Evolutionary conservation across 306 rosid genomes (phyloP).

Genomic region (Quercus variabilis): DNA sequence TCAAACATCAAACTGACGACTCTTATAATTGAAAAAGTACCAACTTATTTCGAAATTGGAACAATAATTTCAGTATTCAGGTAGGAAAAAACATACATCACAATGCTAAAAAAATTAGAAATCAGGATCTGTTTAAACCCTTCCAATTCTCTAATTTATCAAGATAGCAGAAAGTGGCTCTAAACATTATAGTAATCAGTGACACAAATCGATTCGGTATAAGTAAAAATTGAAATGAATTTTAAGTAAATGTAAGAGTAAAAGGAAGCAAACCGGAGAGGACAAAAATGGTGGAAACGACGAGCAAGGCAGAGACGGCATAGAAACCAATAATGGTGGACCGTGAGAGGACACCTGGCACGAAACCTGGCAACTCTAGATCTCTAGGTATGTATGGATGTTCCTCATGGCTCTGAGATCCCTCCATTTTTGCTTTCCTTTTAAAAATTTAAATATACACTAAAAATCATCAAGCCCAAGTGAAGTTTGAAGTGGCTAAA

Average conservation of each 20-base stretch:
- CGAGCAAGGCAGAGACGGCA: conserved; percentile 35
- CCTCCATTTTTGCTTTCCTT: conserved; percentile 27
- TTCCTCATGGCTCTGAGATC: conserved; percentile 21
- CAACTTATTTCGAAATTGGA: not conserved
- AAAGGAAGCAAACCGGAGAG: conserved; percentile 49
- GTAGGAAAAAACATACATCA: not conserved
- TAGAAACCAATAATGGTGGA: conserved; percentile 46
- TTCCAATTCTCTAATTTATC: not conserved
- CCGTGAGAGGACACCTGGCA: conserved; percentile 53
- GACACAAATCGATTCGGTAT: not conserved
- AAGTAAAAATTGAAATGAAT: not conserved
- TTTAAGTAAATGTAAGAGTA: not conserved
- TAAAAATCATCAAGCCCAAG: too few relatives aligned
- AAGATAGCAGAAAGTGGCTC: not conserved
- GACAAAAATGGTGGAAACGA: conserved; percentile 48
- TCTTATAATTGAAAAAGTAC: not conserved
- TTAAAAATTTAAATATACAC: not conserved
- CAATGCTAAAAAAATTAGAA: not conserved
- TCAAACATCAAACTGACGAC: not conserved
- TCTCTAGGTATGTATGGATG: conserved; percentile 74
- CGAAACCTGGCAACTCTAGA: conserved; percentile 54
- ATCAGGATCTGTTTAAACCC: not conserved
- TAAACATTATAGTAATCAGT: not conserved
- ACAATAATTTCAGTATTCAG: not conserved
- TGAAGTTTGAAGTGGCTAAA: too few relatives aligned